Percentiles rank a stretch among this genome's conserved stretches.
phyloP scores from a whole-genome alignment of 208 protist genomes.

The Naegleria lovaniensis region DNA sequence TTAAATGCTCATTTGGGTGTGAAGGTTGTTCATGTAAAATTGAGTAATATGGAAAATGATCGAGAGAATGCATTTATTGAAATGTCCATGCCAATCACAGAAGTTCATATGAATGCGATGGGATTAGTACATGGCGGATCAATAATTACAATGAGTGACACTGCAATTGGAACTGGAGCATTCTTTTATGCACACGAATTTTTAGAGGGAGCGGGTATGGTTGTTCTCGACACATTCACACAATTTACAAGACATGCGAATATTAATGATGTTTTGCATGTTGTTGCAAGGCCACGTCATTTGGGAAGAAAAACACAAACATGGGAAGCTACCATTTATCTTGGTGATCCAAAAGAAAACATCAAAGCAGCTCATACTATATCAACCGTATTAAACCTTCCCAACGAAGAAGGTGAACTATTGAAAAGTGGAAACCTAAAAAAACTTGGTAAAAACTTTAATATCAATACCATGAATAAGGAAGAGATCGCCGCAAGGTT shows the following conservation, averaged over 20 bases:
- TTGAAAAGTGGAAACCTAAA: not conserved
- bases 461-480: not conserved
- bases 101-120: not conserved
- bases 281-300: not conserved
- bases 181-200: not conserved
- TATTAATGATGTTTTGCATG: not conserved
- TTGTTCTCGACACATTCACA: not conserved
- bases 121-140: not conserved
- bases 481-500: not conserved
- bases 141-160: not conserved
- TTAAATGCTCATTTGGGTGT: too few species aligned
- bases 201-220: not conserved
- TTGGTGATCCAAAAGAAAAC: not conserved
- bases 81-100: not conserved
- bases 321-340: not conserved
- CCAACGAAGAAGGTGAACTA: not conserved
- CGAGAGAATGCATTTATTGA: not conserved
- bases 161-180: not conserved
- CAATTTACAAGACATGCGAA: not conserved
- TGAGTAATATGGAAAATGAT: too few species aligned
- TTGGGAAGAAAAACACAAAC: not conserved
- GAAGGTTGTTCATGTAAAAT: too few species aligned
- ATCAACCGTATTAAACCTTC: not conserved
- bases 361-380: not conserved
- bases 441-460: not conserved